These are phyloP conservation scores for Calendula officinalis DNA, from an alignment of 129 eudicot species.

Conservation along the genomic window DNA sequence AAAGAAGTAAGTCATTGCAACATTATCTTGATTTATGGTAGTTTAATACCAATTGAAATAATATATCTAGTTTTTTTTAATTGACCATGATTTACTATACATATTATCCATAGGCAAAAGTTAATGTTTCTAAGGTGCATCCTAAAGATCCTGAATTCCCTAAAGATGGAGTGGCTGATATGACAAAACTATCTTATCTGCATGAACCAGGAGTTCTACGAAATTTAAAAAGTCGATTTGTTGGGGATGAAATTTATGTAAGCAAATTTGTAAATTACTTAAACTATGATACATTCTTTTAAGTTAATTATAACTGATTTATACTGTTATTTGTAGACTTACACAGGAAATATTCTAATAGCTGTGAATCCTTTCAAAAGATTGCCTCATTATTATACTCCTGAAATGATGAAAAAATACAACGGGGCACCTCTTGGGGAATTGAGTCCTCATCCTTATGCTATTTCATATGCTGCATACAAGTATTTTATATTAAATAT, in stretches of 20 bases:
- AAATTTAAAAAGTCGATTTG: conserved; percentile 66
- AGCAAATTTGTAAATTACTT: conserved; percentile 27
- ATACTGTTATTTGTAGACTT: conserved; percentile 55
- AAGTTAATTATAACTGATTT: conserved; percentile 8
- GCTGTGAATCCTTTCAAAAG: conserved; percentile 91
- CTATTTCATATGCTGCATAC: conserved; percentile 92
- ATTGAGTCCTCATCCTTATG: conserved; percentile 93
- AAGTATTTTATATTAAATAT: conserved; percentile 39
- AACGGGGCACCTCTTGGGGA: conserved; percentile 78
- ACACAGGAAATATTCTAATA: conserved; percentile 89
- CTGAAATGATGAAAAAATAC: conserved; percentile 66
- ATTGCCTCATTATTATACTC: conserved; percentile 65
- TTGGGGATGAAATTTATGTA: conserved; percentile 72
- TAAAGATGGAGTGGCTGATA: conserved; percentile 73
- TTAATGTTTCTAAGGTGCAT: conserved; percentile 41
- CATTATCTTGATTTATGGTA: background rate
- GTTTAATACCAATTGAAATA: background rate
- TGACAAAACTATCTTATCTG: conserved; percentile 88
- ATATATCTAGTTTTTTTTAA: background rate
- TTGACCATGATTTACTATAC: conserved; percentile 1
- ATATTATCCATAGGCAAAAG: conserved; percentile 40
- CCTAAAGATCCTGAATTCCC: conserved; percentile 83
- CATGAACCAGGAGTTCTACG: conserved; percentile 92
- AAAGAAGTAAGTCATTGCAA: conserved; percentile 49
- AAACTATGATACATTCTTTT: background rate